phyloP scores from a whole-genome alignment of 169 alveolate species.

The Cryptosporidium meleagridis region DNA sequence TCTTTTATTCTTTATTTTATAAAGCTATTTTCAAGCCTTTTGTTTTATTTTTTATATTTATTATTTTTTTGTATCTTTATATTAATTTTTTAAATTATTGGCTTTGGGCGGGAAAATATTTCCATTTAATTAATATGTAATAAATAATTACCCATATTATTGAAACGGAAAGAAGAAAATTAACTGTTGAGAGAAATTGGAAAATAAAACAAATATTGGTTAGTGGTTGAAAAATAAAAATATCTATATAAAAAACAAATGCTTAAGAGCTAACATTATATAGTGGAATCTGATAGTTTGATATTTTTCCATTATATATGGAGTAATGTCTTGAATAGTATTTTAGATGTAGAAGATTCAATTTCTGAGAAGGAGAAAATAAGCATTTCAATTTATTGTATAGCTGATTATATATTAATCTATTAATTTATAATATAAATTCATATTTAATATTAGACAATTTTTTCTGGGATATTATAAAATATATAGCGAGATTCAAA shows the following conservation, averaged over 20 bases:
- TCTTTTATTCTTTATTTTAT: neutral
- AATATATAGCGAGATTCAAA: neutral
- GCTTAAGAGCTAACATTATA: neutral
- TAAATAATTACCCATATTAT: neutral
- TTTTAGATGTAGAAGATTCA: slow-evolving; percentile 1
- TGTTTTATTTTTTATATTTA: neutral
- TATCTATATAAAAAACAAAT: neutral
- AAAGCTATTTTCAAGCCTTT: neutral
- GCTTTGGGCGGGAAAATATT: slow-evolving; percentile 9
- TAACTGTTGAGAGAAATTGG: neutral
- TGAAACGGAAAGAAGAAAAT: neutral
- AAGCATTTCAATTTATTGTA: too few species aligned
- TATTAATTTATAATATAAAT: too few species aligned
- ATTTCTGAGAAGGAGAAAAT: neutral
- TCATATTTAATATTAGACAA: neutral
- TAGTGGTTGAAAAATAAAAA: neutral
- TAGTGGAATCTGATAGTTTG: neutral
- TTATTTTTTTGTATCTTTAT: slow-evolving; percentile 8
- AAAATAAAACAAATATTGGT: neutral
- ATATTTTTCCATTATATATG: neutral
- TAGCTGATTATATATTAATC: neutral
- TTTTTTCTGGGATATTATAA: neutral
- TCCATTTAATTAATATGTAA: neutral
- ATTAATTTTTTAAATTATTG: neutral
- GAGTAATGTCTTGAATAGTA: neutral